Percentiles rank a stretch among this genome's conserved stretches.
phyloP scores from a whole-genome alignment of 2,329 filamentous ascomycete genomes.

The Saccharata proteae region DNA sequence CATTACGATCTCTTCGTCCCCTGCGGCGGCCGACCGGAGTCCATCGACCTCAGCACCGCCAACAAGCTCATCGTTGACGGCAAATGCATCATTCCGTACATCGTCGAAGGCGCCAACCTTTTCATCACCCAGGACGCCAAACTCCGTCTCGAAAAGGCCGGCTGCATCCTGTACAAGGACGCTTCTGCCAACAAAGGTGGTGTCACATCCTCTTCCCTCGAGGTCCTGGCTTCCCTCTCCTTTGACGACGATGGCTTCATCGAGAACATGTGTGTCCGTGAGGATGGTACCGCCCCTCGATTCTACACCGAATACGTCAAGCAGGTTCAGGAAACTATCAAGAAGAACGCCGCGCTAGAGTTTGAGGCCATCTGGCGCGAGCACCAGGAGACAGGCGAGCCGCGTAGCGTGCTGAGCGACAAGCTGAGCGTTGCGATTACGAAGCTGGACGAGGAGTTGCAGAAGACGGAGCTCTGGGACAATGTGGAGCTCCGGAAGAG shows the following conservation, averaged over 20 bases:
- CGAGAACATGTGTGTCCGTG: constrained; percentile 80
- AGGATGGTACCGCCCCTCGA: constrained; percentile 65
- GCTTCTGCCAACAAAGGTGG: constrained; percentile 97
- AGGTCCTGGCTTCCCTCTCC: constrained; percentile 85
- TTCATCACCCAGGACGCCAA: constrained; percentile 99
- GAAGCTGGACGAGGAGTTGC: constrained; percentile 90
- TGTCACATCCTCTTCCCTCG: constrained; percentile 91
- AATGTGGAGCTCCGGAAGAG: constrained; percentile 65
- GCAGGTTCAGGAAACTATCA: constrained; percentile 80
- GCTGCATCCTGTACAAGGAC: constrained; percentile 92
- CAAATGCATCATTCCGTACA: constrained; percentile 80
- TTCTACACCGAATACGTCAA: constrained; percentile 94
- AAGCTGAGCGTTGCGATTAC: constrained; percentile 86
- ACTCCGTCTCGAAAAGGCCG: constrained; percentile 86
- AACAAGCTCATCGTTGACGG: constrained; percentile 81
- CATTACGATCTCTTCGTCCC: constrained; percentile 85
- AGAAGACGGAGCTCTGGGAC: constrained; percentile 84
- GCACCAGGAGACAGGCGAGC: constrained; percentile 65
- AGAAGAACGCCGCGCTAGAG: constrained; percentile 81
- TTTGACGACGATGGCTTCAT: constrained; percentile 86
- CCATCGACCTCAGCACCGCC: constrained; percentile 82
- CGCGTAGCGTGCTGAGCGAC: constrained; percentile 82
- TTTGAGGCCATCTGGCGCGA: constrained; percentile 99
- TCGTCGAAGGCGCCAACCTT: constrained; percentile 94
- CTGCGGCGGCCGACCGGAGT: constrained; percentile 91